These are phyloP conservation scores for Sabuloglossum arenarium DNA, from an alignment of 495 filamentous ascomycete genomes.

Conservation along the genomic window DNA sequence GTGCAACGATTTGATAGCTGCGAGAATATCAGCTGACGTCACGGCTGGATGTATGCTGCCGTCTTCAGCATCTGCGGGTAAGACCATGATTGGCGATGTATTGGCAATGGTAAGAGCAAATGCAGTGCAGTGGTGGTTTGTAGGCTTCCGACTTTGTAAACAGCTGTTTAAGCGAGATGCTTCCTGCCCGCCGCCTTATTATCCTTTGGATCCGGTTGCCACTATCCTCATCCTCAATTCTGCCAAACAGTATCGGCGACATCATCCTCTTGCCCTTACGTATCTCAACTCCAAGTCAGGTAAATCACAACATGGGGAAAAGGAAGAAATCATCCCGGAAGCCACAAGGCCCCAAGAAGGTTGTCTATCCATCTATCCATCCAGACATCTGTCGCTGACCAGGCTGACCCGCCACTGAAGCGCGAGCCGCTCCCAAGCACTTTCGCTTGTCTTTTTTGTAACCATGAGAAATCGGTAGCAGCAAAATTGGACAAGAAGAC, in stretches of 20 bases:
- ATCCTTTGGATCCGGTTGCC: no score
- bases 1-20: slow-evolving; percentile 29
- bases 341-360: slow-evolving; percentile 70
- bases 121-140: no score
- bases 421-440: slow-evolving; percentile 67
- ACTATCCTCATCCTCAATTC: no score
- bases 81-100: neutral
- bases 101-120: no score
- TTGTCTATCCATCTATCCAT: slow-evolving; percentile 14
- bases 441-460: slow-evolving; percentile 96
- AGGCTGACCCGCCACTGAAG: slow-evolving; percentile 22
- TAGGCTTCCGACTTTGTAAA: no score
- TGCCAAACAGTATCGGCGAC: no score
- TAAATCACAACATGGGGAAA: no score
- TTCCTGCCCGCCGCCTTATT: no score
- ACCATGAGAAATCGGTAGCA: slow-evolving; percentile 77
- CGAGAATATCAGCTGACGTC: slow-evolving; percentile 17
- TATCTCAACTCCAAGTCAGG: no score
- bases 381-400: neutral
- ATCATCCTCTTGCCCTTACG: no score
- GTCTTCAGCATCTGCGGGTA: neutral
- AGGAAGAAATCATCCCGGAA: slow-evolving; percentile 83
- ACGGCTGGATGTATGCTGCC: neutral
- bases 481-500: slow-evolving; percentile 85
- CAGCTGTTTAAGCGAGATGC: no score